phyloP scores from a whole-genome alignment of 1,284 basidiomycete genomes.

The Vanrija humicola region DNA sequence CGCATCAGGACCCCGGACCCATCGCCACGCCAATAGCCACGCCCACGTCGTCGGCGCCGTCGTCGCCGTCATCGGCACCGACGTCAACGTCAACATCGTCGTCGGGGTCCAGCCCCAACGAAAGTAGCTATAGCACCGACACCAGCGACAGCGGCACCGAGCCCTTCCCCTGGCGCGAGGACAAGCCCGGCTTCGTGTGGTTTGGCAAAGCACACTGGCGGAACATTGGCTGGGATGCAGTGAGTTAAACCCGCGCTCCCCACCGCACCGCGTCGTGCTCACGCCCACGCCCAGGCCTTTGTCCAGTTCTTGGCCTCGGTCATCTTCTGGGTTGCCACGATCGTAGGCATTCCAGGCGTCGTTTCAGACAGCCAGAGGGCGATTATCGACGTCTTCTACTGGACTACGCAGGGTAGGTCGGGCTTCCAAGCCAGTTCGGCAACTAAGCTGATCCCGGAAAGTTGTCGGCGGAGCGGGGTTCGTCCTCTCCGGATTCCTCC shows the following conservation, averaged over 20 bases:
- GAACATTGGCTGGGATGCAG: slow-evolving; percentile 4
- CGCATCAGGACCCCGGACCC: background rate
- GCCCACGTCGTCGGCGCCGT: too few relatives aligned
- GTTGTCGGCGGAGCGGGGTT: slow-evolving; percentile 60
- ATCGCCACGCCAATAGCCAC: too few relatives aligned
- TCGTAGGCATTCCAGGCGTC: slow-evolving; percentile 56
- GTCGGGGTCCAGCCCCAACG: background rate
- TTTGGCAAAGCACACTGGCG: slow-evolving; percentile 3
- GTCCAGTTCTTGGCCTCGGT: slow-evolving; percentile 57
- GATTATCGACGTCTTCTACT: slow-evolving; percentile 49
- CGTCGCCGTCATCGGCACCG: too few relatives aligned
- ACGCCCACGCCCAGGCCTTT: slow-evolving; percentile 39
- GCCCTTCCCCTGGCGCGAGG: background rate
- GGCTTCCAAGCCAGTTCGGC: background rate
- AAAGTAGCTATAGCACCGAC: background rate
- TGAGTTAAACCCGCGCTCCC: background rate
- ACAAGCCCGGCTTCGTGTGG: slow-evolving; percentile 1
- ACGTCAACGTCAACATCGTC: too few relatives aligned
- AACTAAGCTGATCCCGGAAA: slow-evolving; percentile 35
- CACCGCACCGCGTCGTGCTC: background rate
- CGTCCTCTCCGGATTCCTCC: slow-evolving; percentile 54
- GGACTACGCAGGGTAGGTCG: slow-evolving; percentile 51
- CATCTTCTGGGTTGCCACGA: slow-evolving; percentile 59
- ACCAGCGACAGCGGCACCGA: background rate
- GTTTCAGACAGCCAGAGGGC: slow-evolving; percentile 45